Base-by-base conservation (phyloP, 2,329 filamentous ascomycete species). In the Leptographium wingfieldii region DNA sequence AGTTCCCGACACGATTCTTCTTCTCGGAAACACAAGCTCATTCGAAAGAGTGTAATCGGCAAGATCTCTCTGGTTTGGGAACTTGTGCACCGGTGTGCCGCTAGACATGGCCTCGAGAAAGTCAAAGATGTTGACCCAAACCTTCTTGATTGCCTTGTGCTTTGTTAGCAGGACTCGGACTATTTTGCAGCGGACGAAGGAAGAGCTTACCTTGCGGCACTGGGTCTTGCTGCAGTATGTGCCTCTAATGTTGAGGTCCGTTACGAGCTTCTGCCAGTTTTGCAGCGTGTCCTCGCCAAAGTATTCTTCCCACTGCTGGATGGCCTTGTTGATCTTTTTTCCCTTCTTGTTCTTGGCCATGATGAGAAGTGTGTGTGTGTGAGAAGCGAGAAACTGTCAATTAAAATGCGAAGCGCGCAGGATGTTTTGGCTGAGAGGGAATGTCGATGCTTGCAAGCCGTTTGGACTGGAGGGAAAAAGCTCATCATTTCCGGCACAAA, bases 41-140 rank as follows among this genome's bases (percentile, higher is more conserved):
- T 67, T 73, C 0, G 57, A 49, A 0, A 60, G 46, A 1, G 74
- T 78, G 63, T 76, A 77, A 0, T 56, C 5, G 0, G 69, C 62
- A 3, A 81, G 72, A 3, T 67, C 65, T 0, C 7, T 2, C 25
- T 69, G 60, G 59, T 46, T 74, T 1, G 22, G 7, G 63, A 77
- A 79, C 38, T 66, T 68, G 1, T 19, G 62, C 3, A 76, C 69
- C 0, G 55, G 5, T 1, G 3, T 33, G 11, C 63, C 63, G 2
- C 60, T 63, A 6, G 65, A 59, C 29, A 72, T 59, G 11, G 71
- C 73, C 0, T 68, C 63, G 7, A 81, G 66, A 60, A 81, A 76
- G 66, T 81, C 78, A 33, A 62, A 62, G 46, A 81, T 80, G 61
- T 81, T 81, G 60, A 81, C 71, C 66, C 74, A 73, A 5, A 79